Evolutionary conservation across 2,329 filamentous ascomycete species (phyloP), one percentile per base, ranked within the genome.

Genomic region (Cladophialophora immunda): DNA sequence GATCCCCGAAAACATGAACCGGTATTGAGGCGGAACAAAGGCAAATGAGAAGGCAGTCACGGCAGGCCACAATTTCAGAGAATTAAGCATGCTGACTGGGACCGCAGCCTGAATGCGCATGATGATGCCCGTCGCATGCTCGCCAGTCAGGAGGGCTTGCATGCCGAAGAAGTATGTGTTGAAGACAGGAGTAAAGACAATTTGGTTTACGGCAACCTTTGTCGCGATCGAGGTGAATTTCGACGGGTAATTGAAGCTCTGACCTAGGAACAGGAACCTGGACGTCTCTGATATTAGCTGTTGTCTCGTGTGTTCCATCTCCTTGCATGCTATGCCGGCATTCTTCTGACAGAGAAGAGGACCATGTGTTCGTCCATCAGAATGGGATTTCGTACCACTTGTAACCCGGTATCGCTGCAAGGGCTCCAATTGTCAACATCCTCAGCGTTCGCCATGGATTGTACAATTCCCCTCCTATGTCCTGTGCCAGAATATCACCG

Each of bases 31-130:
- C 29, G 89, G 87, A 4, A 97, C 82, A 74, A 92, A 95, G n/a
- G 90, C 88, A 75, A 97, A 96, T 77, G 86, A 94, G 76, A 97
- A 90, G 0, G 93, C 93, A 15, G 91, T 96, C 17, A 97, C 90
- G 0, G 88, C 88, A 0, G 94, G 94, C 94, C 94, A 97, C 27
- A 97, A 79, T 81, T 96, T 97, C 77, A 89, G 89, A 67, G 90
- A 92, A 77, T 95, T 97, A 75, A 88, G 77, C 75, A 92, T 87
- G 75, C 90, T 93, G 27, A 85, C 84, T 0, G 93, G 93, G 0
- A 97, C 90, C 0, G 93, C 94, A 66, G 88, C 84, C 71, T 85
- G 86, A 66, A 97, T 84, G 60, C 92, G 88, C 73, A 92, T 87
- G 77, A 87, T 86, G 0, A 90, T 86, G 63, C 92, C 90, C 6